Evolutionary conservation across 1,139 yeast species (phyloP), one percentile per base, ranked within the genome.

Genomic region (Hyphopichia buzzinii): DNA sequence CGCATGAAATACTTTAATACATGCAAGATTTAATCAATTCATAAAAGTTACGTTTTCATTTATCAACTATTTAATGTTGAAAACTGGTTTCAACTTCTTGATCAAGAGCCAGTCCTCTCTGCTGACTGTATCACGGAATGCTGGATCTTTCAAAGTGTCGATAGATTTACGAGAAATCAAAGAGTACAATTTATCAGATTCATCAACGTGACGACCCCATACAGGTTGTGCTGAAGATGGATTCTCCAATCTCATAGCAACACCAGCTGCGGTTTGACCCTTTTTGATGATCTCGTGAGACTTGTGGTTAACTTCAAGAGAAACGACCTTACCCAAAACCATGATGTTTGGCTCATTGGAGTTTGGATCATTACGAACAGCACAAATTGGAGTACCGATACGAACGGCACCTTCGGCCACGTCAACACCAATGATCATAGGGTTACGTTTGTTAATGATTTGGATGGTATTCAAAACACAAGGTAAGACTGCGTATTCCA

Each of bases 191-290:
- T 79, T 76, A 61, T 92, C 99, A 46, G 78, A 73, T 64, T 92
- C 98, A 59, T 89, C 96, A 52, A 92, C 95, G 59, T 92, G 99
- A 73, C 98, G 88, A 44, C 99, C 99, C 97, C 97, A 92, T 13
- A 88, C 83, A 40, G 98, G 97, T 67, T 89, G 96, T 46, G 87
- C 92, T 38, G 89, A 75, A 19, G 94, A 81, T 40, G 96, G 95
- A 51, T 89, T 83, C 41, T 92, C 98, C 57, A 92, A 75, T 74
- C 98, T 84, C 84, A 92, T 86, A 43, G 99, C 98, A 45, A 92
- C 97, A 77, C 98, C 99, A 23, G 96, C 96, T 48, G 87, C 79
- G 14, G 97, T 86, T 64, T 87, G 96, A 29, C 97, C 97, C 76
- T 87, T 92, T 70, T 88, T 86, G 34, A 90, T 96, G 26, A 71